Conservation (phyloP, 148 eudicot species). For the Camellia granthamiana region DNA sequence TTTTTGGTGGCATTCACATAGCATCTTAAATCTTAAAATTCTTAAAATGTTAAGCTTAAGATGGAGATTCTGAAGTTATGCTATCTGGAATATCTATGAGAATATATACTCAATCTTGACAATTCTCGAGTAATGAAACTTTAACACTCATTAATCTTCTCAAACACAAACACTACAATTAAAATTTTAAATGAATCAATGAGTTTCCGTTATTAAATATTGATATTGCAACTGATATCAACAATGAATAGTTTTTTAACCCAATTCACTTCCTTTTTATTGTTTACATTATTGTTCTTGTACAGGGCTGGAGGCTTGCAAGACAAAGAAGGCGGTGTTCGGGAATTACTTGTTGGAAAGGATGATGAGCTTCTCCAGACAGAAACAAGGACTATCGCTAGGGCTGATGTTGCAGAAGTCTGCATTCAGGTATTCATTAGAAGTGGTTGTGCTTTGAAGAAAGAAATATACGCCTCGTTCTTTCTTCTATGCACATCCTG, state of each 20-base stretch:
- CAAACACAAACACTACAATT: background rate
- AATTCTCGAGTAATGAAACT: background rate
- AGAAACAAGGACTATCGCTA: slow-evolving; percentile 64
- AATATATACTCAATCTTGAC: background rate
- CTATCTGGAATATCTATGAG: background rate
- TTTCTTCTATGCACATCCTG: background rate
- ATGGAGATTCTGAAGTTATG: background rate
- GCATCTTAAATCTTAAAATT: background rate
- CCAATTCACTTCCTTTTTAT: background rate
- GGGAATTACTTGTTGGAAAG: slow-evolving; percentile 85
- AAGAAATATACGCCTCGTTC: background rate
- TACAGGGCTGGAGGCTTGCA: slow-evolving; percentile 90
- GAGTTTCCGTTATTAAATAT: background rate
- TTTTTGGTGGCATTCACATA: background rate
- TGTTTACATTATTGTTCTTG: background rate
- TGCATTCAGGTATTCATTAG: slow-evolving; percentile 67
- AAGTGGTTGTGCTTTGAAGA: background rate
- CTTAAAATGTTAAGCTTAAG: background rate
- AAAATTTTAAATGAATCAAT: background rate
- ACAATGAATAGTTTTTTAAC: background rate
- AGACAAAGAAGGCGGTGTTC: slow-evolving; percentile 80
- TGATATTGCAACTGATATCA: background rate
- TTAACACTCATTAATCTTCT: background rate
- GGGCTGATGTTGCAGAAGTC: slow-evolving; percentile 98
- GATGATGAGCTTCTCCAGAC: slow-evolving; percentile 94